Percentiles rank a stretch among this genome's conserved stretches.
These are phyloP conservation scores for Exophiala spinifera DNA, from an alignment of 2,329 filamentous ascomycete species.

Conservation along the genomic window DNA sequence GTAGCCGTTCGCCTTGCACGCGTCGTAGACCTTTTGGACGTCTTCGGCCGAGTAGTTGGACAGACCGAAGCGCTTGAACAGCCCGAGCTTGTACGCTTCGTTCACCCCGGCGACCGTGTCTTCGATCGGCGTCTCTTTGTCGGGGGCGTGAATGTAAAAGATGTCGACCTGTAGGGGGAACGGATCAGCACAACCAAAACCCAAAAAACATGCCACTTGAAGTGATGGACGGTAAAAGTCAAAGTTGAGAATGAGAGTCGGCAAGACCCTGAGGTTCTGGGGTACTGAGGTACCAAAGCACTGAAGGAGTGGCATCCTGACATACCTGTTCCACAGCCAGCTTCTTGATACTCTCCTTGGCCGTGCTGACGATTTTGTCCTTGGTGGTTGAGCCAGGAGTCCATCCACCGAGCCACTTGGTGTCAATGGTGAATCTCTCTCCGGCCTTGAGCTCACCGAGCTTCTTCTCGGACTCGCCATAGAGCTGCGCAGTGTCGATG, in stretches of 20 bases:
- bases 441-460: conserved; percentile 42
- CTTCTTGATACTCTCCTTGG: conserved; percentile 26
- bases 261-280: no score
- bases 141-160: conserved; percentile 38
- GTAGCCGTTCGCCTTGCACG: conserved; percentile 36
- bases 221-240: no score
- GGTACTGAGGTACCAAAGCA: no score
- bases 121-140: conserved; percentile 35
- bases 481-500: conserved; percentile 32
- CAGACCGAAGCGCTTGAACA: conserved; percentile 38
- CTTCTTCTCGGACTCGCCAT: conserved; percentile 42
- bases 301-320: background rate
- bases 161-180: conserved; percentile 33
- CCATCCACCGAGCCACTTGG: conserved; percentile 44
- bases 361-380: conserved; percentile 26
- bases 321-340: conserved; percentile 23
- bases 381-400: conserved; percentile 10
- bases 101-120: conserved; percentile 38
- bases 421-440: conserved; percentile 46
- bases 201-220: no score
- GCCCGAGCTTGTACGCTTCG: conserved; percentile 33
- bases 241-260: no score
- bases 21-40: conserved; percentile 34
- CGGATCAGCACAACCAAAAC: background rate
- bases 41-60: conserved; percentile 37